A percentile compares a stretch with the other conserved stretches of the same genome.
Evolutionary conservation across 805 yeast species (phyloP).

Genomic region (Sugiyamaella smithiae): DNA sequence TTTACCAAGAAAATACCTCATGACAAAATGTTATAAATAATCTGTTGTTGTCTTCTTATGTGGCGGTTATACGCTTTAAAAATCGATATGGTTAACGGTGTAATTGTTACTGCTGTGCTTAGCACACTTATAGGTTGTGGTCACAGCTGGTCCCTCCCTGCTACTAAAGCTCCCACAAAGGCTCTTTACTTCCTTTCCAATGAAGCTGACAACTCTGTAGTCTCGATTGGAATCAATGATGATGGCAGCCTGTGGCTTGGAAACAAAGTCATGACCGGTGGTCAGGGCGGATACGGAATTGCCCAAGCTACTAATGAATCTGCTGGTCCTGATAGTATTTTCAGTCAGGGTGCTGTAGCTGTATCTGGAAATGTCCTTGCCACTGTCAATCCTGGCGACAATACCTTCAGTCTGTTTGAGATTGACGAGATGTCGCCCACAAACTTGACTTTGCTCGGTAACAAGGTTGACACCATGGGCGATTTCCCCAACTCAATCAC

Average conservation of each 20-base stretch:
- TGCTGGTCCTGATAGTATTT: slow-evolving; percentile 8
- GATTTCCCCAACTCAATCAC: slow-evolving; percentile 13
- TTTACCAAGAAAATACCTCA: too few species aligned
- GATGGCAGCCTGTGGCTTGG: slow-evolving; percentile 10
- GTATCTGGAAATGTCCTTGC: slow-evolving; percentile 2
- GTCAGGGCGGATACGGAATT: neutral
- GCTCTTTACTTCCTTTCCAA: slow-evolving; percentile 10
- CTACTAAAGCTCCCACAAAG: neutral
- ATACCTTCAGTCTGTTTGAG: slow-evolving; percentile 6
- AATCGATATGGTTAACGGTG: too few species aligned
- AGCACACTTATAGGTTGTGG: too few species aligned
- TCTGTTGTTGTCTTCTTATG: too few species aligned
- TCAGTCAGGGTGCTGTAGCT: slow-evolving; percentile 11
- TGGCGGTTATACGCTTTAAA: too few species aligned
- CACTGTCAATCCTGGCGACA: slow-evolving; percentile 11
- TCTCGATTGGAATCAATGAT: slow-evolving; percentile 1
- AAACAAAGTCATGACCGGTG: slow-evolving; percentile 5
- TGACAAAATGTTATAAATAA: too few species aligned
- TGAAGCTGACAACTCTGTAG: slow-evolving; percentile 1
- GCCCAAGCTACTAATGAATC: neutral
- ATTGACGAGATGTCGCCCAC: slow-evolving; percentile 5
- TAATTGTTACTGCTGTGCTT: too few species aligned
- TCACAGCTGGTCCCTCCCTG: too few species aligned
- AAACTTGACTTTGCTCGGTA: slow-evolving; percentile 5
- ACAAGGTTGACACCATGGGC: slow-evolving; percentile 5